phyloP scores from a whole-genome alignment of 1,139 yeast genomes.

The Cylindricascospora bacillispora region DNA sequence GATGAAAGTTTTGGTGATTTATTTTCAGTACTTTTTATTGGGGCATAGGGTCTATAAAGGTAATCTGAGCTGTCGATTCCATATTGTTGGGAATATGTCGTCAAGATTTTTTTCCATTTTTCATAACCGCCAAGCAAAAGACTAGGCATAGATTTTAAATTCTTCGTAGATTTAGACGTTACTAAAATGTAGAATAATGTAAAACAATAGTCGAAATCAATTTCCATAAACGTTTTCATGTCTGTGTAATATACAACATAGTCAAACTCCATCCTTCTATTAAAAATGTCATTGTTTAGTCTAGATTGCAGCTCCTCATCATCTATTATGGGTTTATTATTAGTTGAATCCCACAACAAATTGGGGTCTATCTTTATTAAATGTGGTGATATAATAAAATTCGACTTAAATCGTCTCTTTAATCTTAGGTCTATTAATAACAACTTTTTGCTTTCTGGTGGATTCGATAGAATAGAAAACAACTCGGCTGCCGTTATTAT shows the following conservation, averaged over 20 bases:
- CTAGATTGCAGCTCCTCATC: constrained; percentile 33
- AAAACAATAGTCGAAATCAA: constrained; percentile 25
- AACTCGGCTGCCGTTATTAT: constrained; percentile 23
- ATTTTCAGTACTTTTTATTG: constrained; percentile 4
- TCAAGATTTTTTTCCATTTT: constrained; percentile 23
- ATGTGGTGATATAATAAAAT: constrained; percentile 40
- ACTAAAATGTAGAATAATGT: constrained; percentile 19
- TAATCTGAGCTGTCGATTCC: constrained; percentile 11
- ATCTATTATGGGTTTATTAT: constrained; percentile 20
- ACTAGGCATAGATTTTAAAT: constrained; percentile 16
- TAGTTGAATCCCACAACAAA: constrained; percentile 21
- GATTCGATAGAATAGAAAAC: constrained; percentile 16
- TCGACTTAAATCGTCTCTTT: constrained; percentile 34
- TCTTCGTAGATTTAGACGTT: constrained; percentile 10
- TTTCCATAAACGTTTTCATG: constrained; percentile 25
- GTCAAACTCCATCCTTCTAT: constrained; percentile 37
- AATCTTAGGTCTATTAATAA: constrained; percentile 47
- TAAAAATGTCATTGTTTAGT: constrained; percentile 30
- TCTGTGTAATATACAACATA: constrained; percentile 42
- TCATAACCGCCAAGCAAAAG: constrained; percentile 24
- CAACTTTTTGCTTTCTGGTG: constrained; percentile 16
- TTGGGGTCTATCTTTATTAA: constrained; percentile 50
- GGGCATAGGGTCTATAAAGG: constrained; percentile 14
- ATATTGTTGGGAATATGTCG: constrained; percentile 11
- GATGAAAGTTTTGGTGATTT: too few species aligned